phyloP scores from a whole-genome alignment of 108 stramenopile species.

The Nitzschia sp. region DNA sequence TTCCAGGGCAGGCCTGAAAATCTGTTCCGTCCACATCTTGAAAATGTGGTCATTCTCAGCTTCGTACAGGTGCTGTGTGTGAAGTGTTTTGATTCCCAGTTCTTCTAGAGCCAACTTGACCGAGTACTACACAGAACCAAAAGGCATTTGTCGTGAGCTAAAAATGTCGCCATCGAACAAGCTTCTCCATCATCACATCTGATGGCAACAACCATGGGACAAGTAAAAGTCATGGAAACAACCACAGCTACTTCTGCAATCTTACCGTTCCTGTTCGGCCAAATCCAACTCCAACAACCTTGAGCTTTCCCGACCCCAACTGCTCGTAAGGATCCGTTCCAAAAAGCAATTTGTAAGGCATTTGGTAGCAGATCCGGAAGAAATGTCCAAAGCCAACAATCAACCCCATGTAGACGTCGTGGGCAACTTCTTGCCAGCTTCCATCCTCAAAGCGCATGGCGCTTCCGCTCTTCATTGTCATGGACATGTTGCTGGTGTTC shows the following conservation, averaged over 20 bases:
- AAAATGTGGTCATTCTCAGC: slow-evolving; percentile 47
- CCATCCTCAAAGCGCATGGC: slow-evolving; percentile 38
- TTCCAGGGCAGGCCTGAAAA: slow-evolving; percentile 60
- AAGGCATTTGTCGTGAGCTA: too few species aligned
- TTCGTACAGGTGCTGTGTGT: slow-evolving; percentile 83
- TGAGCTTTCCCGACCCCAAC: slow-evolving; percentile 33
- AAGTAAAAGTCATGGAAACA: background rate
- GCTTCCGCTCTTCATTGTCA: slow-evolving; percentile 35
- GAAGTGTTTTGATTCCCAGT: slow-evolving; percentile 66
- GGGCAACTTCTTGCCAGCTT: slow-evolving; percentile 39
- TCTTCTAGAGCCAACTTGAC: slow-evolving; percentile 72
- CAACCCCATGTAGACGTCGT: slow-evolving; percentile 41
- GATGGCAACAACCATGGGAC: too few species aligned
- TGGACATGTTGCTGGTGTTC: slow-evolving; percentile 16
- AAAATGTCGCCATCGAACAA: too few species aligned
- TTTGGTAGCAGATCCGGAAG: slow-evolving; percentile 13
- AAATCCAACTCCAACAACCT: slow-evolving; percentile 80
- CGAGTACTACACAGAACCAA: slow-evolving; percentile 45
- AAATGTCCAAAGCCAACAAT: slow-evolving; percentile 33
- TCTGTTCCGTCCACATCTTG: slow-evolving; percentile 46
- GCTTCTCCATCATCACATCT: too few species aligned
- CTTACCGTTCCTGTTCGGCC: slow-evolving; percentile 78
- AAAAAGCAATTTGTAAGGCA: slow-evolving; percentile 19
- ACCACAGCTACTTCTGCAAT: background rate
- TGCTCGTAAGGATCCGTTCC: background rate